Conservation (phyloP, 768 basidiomycete genomes). For the Collybia mongolica region DNA sequence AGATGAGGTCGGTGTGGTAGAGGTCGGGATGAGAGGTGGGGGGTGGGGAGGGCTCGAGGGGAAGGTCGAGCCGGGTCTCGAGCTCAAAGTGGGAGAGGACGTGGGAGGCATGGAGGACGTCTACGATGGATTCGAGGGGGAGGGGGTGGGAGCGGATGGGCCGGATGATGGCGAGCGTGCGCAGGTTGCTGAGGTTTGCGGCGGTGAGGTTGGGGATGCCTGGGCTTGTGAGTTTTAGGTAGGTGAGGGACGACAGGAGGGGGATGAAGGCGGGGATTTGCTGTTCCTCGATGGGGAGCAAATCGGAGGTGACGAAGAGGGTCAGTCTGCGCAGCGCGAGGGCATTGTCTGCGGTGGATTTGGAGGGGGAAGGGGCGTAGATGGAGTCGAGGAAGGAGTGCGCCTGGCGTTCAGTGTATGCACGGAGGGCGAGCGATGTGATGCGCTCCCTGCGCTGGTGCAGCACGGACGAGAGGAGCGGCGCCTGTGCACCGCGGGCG, state of each 20-base stretch:
- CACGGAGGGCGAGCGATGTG: conserved; percentile 13
- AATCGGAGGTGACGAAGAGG: background rate
- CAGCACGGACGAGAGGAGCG: too few species aligned
- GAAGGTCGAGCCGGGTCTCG: conserved; percentile 15
- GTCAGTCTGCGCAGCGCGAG: background rate
- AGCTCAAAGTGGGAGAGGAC: conserved; percentile 16
- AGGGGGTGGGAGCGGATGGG: conserved; percentile 23
- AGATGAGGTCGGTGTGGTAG: conserved; percentile 1
- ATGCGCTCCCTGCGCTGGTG: conserved; percentile 9
- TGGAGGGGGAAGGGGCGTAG: conserved; percentile 10
- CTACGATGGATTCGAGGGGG: conserved; percentile 14
- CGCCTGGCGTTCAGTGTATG: conserved; percentile 18
- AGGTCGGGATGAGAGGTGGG: background rate
- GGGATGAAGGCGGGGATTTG: conserved; percentile 4
- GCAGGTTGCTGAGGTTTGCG: conserved; percentile 15
- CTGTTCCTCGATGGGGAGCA: background rate
- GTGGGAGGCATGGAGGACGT: conserved; percentile 15
- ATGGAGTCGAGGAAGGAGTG: conserved; percentile 16
- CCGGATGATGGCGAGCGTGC: conserved; percentile 18
- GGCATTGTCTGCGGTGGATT: conserved; percentile 4
- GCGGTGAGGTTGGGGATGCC: conserved; percentile 16
- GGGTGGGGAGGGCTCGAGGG: conserved; percentile 1
- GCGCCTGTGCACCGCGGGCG: too few species aligned
- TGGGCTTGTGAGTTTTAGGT: conserved; percentile 21
- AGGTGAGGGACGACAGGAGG: conserved; percentile 1